These are phyloP conservation scores for Botryotinia narcissicola DNA, from an alignment of 2,329 filamentous ascomycete species.

Conservation along the genomic window DNA sequence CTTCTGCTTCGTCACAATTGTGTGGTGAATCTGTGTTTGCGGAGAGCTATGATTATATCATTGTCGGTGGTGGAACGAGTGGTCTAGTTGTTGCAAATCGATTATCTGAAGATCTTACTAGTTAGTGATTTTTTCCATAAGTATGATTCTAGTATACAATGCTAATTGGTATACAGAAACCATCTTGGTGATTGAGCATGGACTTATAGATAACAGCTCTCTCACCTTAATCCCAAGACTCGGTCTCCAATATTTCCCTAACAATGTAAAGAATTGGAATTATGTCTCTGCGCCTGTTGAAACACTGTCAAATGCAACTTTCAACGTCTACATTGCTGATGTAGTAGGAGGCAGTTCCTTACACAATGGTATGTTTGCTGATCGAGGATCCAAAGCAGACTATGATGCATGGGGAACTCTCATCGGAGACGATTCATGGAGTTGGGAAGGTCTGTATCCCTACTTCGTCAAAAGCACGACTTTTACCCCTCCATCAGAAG, in stretches of 20 bases:
- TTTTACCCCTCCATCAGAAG: neutral
- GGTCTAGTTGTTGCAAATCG: neutral
- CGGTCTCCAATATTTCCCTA: neutral
- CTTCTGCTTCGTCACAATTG: neutral
- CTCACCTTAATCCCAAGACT: neutral
- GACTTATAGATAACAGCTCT: neutral
- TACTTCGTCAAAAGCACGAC: neutral
- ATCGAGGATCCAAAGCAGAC: neutral
- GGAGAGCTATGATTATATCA: neutral
- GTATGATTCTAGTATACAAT: neutral
- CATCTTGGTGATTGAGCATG: neutral
- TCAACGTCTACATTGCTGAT: neutral
- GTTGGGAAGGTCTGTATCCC: neutral
- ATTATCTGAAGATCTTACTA: neutral
- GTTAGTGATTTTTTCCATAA: neutral
- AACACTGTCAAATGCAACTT: neutral
- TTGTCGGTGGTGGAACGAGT: neutral
- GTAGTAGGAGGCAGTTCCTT: neutral
- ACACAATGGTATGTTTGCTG: neutral
- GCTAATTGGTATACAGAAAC: neutral
- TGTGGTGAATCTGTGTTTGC: neutral
- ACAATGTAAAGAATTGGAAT: neutral
- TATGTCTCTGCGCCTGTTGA: neutral
- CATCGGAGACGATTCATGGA: neutral
- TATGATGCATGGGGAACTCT: neutral